A percentile compares a stretch with the other conserved stretches of the same genome.
phyloP scores from a whole-genome alignment of 768 basidiomycete species.

The Podaxis sp. region DNA sequence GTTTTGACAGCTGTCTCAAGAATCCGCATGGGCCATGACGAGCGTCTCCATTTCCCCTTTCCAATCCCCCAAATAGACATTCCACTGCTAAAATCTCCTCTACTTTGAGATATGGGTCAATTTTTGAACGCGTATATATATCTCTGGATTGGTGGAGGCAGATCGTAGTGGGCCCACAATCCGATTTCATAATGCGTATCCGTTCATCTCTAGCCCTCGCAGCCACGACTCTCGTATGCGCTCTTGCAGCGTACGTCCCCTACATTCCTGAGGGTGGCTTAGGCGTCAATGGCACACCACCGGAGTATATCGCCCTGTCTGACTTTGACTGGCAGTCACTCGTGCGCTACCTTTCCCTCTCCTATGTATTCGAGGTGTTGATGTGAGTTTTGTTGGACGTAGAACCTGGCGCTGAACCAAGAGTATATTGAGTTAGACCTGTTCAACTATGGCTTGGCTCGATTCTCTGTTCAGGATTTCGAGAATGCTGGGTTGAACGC shows the following conservation, averaged over 20 bases:
- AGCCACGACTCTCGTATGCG: background rate
- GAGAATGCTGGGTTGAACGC: constrained; percentile 50
- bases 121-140: too few species aligned
- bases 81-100: background rate
- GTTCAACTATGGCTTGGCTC: constrained; percentile 54
- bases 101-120: too few species aligned
- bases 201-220: background rate
- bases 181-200: background rate
- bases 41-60: background rate
- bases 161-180: too few species aligned
- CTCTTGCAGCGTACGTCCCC: background rate
- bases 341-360: constrained; percentile 16
- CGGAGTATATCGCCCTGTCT: constrained; percentile 23
- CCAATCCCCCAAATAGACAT: background rate
- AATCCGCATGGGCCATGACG: background rate
- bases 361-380: background rate
- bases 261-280: constrained; percentile 23
- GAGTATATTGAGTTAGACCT: constrained; percentile 63
- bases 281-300: constrained; percentile 21
- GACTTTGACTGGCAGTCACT: constrained; percentile 29
- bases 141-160: too few species aligned
- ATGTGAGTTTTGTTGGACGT: background rate
- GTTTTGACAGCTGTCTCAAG: background rate
- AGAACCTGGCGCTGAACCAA: constrained; percentile 61
- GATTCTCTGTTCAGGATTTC: constrained; percentile 57